phyloP scores from a whole-genome alignment of 139 green algal species.

The Eudorina sp. region DNA sequence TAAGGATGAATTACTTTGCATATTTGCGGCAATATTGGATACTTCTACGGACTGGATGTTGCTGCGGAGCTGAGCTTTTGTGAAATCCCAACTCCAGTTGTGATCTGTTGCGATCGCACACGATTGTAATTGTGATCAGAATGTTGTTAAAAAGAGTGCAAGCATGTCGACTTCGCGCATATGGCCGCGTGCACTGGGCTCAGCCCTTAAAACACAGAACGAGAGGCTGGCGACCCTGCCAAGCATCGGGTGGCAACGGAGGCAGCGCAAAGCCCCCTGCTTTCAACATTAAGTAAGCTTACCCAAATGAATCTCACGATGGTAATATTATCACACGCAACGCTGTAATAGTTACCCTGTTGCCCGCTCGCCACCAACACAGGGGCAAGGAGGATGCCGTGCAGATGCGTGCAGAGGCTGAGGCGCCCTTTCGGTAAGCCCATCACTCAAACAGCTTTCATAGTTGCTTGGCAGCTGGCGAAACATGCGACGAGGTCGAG shows the following conservation, averaged over 20 bases:
- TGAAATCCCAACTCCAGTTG: background rate
- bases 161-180: background rate
- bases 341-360: background rate
- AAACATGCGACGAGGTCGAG: no score
- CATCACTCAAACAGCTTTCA: background rate
- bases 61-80: background rate
- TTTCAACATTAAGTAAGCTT: conserved; percentile 4
- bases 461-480: no score
- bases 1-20: no score
- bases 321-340: background rate
- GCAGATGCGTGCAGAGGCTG: conserved; percentile 39
- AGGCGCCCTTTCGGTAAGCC: conserved; percentile 47
- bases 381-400: conserved; percentile 47
- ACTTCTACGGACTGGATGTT: background rate
- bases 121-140: background rate
- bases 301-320: background rate
- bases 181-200: no score
- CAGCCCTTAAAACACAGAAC: background rate
- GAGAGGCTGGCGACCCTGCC: conserved; percentile 16
- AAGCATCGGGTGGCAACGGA: background rate
- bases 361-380: background rate
- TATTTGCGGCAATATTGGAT: background rate
- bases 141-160: background rate
- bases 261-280: background rate
- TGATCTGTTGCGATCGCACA: background rate